Evolutionary conservation across 2,329 filamentous ascomycete genomes (phyloP), one percentile per base, ranked within the genome.

Genomic region (Fusarium anguioides): DNA sequence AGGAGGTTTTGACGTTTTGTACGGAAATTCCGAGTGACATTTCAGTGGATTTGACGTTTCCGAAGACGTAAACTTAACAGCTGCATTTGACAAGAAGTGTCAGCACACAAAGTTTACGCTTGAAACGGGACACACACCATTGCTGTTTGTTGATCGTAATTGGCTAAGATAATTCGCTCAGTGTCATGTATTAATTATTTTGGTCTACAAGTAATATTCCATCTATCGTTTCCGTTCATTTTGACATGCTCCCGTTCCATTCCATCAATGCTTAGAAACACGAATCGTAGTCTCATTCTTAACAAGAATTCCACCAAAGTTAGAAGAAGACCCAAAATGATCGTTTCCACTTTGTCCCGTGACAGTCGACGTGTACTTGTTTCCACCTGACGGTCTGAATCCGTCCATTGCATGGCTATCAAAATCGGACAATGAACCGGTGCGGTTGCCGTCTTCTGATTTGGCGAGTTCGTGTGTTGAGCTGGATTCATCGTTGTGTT

Each of bases 241-340:
- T 33, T 33, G 8, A n/a, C 31, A 14, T n/a, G n/a, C n/a, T n/a
- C n/a, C n/a, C n/a, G n/a, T 17, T 27, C n/a, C 4, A 9, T 41
- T 26, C 20, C 8, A 21, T 61, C 58, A 63, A 2, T 64, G 60
- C n/a, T 46, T 36, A 2, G 59, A 41, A 51, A 56, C 33, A 1
- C 58, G 59, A 11, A 72, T 58, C 2, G 50, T 59, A 3, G 69
- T 73, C 44, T 73, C 69, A 17, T 72, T 73, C 51, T 69, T 73
- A 6, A 73, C 71, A 24, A 70, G 54, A 29, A 73, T 73, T 0
- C 71, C 71, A 8, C 56, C 64, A 41, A 65, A 56, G 18, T 24
- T 45, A 3, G 58, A n/a, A n/a, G n/a, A n/a, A n/a, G n/a, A 14
- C 3, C 45, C 24, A 1, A 49, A 54, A 0, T 64, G 57, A 5